Evolutionary conservation across 1,284 basidiomycete species (phyloP), one percentile per base, ranked within the genome.

Genomic region (Heterobasidion occidentale): DNA sequence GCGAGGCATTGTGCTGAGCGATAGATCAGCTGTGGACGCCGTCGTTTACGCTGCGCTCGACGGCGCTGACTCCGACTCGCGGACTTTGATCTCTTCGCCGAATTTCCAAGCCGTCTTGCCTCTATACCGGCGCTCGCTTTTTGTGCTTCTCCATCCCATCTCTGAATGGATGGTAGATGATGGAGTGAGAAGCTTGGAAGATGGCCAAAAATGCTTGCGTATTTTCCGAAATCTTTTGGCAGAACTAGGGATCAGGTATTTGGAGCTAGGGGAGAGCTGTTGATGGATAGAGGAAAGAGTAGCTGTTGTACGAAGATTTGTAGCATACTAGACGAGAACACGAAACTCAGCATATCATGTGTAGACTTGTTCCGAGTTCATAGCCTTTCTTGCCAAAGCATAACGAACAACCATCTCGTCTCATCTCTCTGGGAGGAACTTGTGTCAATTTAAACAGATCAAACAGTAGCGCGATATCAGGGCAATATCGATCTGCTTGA

Each of bases 11-110:
- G 60, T 78, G 42, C 67, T 86, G n/a, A 80, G 78, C 63, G 84
- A 86, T 62, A 71, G 84, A 59, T 86, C 84, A 12, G 81, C 78
- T 0, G 65, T 85, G 6, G 84, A 86, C 65, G 75, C 84, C 2
- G 67, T 86, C 53, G 78, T 83, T 0, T 86, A 86, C 61, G 80
- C 82, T 0, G 63, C 76, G 36, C 70, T 84, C 53, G 79, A 67
- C 52, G 66, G 60, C 1, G 65, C 64, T 53, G 74, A 77, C 51
- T 76, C 72, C 9, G 45, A 61, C 33, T 44, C 57, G 55, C 60
- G 65, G 33, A 54, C 62, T 27, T 65, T 86, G 49, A 55, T 74
- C 7, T 60, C 62, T 5, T 64, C 72, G 27, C 62, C 66, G 9
- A 67, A 67, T 51, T 80, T 84, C 55, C 72, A 76, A 56, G 58